Conservation (phyloP, 176 grass and related monocot genomes). For the Lolium perenne region DNA sequence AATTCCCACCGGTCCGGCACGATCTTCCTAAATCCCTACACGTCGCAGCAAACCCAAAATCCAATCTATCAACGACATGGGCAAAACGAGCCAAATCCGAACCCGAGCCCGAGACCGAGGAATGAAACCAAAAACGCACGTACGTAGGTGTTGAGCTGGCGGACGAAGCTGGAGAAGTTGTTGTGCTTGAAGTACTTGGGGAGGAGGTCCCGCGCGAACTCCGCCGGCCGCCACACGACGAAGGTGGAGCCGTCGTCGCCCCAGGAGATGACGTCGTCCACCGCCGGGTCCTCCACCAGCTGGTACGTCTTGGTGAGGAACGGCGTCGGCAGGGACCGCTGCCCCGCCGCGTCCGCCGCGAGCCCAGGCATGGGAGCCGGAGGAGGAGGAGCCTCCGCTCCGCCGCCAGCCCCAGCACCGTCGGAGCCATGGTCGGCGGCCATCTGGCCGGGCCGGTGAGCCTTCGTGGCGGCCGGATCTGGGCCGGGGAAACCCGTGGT, state of each 20-base stretch:
- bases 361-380: slow-evolving; percentile 43
- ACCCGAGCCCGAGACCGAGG: neutral
- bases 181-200: slow-evolving; percentile 99
- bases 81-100: slow-evolving; percentile 38
- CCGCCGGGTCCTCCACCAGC: slow-evolving; percentile 76
- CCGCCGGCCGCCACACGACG: slow-evolving; percentile 89
- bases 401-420: slow-evolving; percentile 28
- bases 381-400: neutral
- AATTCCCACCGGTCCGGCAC: slow-evolving; percentile 90
- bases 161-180: slow-evolving; percentile 97
- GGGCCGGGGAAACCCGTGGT: slow-evolving; percentile 28
- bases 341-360: slow-evolving; percentile 44
- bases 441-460: slow-evolving; percentile 40
- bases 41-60: slow-evolving; percentile 52
- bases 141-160: slow-evolving; percentile 97
- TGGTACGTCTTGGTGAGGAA: slow-evolving; percentile 96
- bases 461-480: slow-evolving; percentile 42
- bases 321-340: slow-evolving; percentile 85
- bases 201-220: slow-evolving; percentile 87
- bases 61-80: slow-evolving; percentile 9
- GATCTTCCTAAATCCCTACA: slow-evolving; percentile 92
- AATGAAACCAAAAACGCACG: slow-evolving; percentile 10
- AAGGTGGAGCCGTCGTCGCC: slow-evolving; percentile 85
- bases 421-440: slow-evolving; percentile 50
- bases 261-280: slow-evolving; percentile 97